Evolutionary conservation across 2,329 filamentous ascomycete species (phyloP), one percentile per base, ranked within the genome.

Genomic region (Penicillium sp.): DNA sequence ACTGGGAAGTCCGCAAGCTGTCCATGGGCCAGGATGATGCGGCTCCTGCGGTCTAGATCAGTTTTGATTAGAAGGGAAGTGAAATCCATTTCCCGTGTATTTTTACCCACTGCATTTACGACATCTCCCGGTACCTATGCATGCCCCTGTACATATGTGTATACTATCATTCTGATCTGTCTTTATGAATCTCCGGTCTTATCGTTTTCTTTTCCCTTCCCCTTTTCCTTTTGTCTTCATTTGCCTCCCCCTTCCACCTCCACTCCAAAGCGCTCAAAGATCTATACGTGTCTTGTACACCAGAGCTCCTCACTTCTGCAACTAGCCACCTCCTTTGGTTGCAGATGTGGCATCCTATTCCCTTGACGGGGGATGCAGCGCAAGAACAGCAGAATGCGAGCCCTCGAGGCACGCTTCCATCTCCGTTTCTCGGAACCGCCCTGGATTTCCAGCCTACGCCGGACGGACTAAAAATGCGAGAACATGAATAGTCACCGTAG

Each of bases 1-100:
- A 90, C 60, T 97, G 93, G 93, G 82, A 84, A 46, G 77, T 91
- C 21, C 83, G 84, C 54, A 89, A 93, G 68, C 84, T 96, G 75
- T 83, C 80, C 6, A 86, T 92, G 66, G 55, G 60, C 39, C 50
- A 56, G 39, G 52, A 58, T 52, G 54, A 46, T 36, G 41, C 68
- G 65, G 51, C 61, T 54, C 54, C 60, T 47, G 21, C 23, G 13
- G 47, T 62, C 53, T 65, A 68, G 64, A 27, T 30, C 12, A 18
- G 12, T 27, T 29, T 30, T 34, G 18, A 8, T 1, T 13, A 43
- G n/a, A 32, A 17, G 39, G 40, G 33, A 43, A 30, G 7, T 39
- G 29, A 44, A 33, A 27, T 56, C 39, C 30, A 30, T 39, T 42
- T 40, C 44, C 48, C 48, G 3, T 63, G 59, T 63, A 58, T 41